Evolutionary conservation across 108 stramenopile species (phyloP).

Genomic region (Bacterosira constricta): DNA sequence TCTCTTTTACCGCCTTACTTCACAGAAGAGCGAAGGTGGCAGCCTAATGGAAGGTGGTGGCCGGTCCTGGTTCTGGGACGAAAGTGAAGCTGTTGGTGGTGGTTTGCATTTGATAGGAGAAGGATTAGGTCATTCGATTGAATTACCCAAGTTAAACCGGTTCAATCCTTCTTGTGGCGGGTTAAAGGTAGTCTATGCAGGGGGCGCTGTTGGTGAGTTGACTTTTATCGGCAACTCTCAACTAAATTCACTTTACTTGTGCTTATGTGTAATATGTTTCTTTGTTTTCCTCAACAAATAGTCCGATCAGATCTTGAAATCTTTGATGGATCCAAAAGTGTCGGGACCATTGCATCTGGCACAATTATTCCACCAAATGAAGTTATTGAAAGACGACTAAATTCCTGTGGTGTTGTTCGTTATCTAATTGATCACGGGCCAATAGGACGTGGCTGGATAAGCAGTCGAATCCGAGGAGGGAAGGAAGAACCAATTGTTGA

Average conservation of each 20-base stretch:
- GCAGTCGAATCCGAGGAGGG: constrained; percentile 84
- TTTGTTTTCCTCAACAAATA: constrained; percentile 1
- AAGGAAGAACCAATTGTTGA: constrained; percentile 87
- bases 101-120: constrained; percentile 68
- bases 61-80: constrained; percentile 83
- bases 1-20: constrained; percentile 84
- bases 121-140: constrained; percentile 50
- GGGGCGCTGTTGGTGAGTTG: constrained; percentile 69
- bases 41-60: constrained; percentile 85
- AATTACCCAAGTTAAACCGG: constrained; percentile 61
- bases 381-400: constrained; percentile 83
- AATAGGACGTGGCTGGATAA: constrained; percentile 86
- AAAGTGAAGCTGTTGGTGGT: constrained; percentile 86
- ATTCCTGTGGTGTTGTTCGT: constrained; percentile 88
- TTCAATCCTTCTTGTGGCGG: constrained; percentile 70
- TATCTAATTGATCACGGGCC: constrained; percentile 70
- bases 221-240: neutral
- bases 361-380: constrained; percentile 62
- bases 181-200: constrained; percentile 70
- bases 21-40: constrained; percentile 90
- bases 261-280: neutral
- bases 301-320: constrained; percentile 85
- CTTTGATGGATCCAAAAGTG: constrained; percentile 70
- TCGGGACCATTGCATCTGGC: constrained; percentile 71
- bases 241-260: neutral